Conservation (phyloP, 192 early-diverging fungal species). For the Coemansia sp. region DNA sequence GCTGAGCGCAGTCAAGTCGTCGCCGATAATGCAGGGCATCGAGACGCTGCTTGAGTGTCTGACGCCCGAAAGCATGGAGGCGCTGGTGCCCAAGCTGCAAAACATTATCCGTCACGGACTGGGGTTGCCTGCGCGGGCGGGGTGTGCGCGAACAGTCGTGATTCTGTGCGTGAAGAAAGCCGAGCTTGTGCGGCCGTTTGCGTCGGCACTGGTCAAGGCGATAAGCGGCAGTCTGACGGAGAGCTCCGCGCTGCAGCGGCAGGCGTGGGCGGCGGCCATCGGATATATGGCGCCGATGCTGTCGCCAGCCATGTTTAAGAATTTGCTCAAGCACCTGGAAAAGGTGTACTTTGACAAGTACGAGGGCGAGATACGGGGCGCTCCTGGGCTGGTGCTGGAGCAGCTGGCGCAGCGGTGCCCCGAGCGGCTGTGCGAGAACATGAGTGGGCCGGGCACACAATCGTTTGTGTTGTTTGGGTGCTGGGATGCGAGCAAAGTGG, state of each 20-base stretch:
- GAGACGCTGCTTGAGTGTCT: slow-evolving; percentile 77
- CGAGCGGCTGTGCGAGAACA: slow-evolving; percentile 23
- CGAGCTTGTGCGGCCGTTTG: slow-evolving; percentile 63
- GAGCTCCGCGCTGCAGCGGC: slow-evolving; percentile 75
- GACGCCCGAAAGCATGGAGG: slow-evolving; percentile 64
- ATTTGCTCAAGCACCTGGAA: slow-evolving; percentile 69
- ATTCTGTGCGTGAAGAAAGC: slow-evolving; percentile 72
- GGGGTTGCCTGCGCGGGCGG: slow-evolving; percentile 90
- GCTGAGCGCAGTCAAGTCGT: slow-evolving; percentile 75
- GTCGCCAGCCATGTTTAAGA: slow-evolving; percentile 56
- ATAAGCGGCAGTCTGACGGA: slow-evolving; percentile 75
- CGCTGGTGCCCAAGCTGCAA: slow-evolving; percentile 66
- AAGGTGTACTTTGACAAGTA: slow-evolving; percentile 72
- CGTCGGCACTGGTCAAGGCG: slow-evolving; percentile 72
- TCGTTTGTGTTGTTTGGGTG: slow-evolving; percentile 35
- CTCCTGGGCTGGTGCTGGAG: slow-evolving; percentile 48
- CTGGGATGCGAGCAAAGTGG: slow-evolving; percentile 14
- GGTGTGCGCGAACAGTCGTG: slow-evolving; percentile 82
- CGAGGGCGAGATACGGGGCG: slow-evolving; percentile 71
- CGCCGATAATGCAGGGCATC: slow-evolving; percentile 94
- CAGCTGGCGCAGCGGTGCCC: slow-evolving; percentile 34
- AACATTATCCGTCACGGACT: slow-evolving; percentile 77
- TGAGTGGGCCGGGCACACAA: slow-evolving; percentile 10
- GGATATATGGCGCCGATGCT: slow-evolving; percentile 74
- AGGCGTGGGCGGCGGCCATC: slow-evolving; percentile 80